Base-by-base conservation (phyloP, 495 filamentous ascomycete species). In the Tuber microsphaerosporum region DNA sequence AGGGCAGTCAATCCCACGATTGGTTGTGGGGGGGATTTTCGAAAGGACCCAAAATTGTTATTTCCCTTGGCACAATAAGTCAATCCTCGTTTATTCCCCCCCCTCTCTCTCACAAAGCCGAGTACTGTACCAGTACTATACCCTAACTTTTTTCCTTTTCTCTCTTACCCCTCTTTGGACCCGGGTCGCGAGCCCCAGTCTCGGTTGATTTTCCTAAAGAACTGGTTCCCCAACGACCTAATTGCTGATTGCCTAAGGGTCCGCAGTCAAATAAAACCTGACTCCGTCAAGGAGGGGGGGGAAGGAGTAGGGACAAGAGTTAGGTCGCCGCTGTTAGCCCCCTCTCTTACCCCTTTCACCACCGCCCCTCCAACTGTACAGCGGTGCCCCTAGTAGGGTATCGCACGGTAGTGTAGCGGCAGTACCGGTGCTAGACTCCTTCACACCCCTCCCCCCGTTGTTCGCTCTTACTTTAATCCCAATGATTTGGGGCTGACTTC, bases 181-280 rank as follows among this genome's bases (percentile, higher is more conserved):
- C 70, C 39, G 74, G 70, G 76, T 73, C 74, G 37, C 51, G 42
- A 51, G 39, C 74, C 45, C 74, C 75, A 73, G 65, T 61, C 56
- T 65, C 61, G 34, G 69, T 69, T 78, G 43, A 42, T 78, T 73
- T 44, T 70, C 71, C 68, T 45, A 75, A 61, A 61, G 51, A 61
- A 61, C 51, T 61, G 51, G 51, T 61, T 61, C 51, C 51, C 22
- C 31, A 61, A 61, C 51, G 51, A 61, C 51, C 51, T 61, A 61
- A 61, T 31, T 61, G 51, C 51, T 61, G 51, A 61, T 61, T 26
- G 51, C 51, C 51, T 61, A 61, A 61, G n/a, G 51, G 51, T 61
- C 51, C 51, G 51, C 51, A 26, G 51, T 31, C 51, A 61, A 61
- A 26, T 61, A 61, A 56, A 61, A 61, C 51, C 51, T 61, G 51